Conservation (phyloP, 2,329 filamentous ascomycete genomes). For the Eutypa lata region DNA sequence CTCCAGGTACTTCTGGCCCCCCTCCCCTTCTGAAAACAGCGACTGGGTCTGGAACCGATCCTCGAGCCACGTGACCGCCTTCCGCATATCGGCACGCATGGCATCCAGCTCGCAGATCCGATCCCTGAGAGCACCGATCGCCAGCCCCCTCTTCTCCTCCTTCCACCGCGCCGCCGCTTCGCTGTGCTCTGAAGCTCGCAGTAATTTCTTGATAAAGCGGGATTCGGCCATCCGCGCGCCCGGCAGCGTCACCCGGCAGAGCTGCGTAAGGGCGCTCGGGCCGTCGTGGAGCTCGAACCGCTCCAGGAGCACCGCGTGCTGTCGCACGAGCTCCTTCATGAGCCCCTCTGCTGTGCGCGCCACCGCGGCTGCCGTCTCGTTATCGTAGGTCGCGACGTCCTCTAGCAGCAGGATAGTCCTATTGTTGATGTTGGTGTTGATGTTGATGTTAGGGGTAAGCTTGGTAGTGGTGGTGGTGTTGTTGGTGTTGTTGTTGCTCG, state of each 20-base stretch:
- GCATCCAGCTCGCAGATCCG: neutral
- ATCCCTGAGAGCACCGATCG: neutral
- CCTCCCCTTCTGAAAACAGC: neutral
- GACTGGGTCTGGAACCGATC: neutral
- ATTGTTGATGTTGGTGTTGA: neutral
- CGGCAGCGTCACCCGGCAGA: neutral
- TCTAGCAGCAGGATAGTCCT: neutral
- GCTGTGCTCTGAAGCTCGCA: neutral
- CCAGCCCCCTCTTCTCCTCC: neutral
- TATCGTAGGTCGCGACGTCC: neutral
- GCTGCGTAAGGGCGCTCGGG: neutral
- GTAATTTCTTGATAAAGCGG: neutral
- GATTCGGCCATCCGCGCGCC: neutral
- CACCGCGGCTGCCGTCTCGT: neutral
- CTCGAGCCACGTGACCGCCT: neutral
- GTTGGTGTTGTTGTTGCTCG: neutral
- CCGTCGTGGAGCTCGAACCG: neutral
- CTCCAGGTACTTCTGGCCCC: neutral
- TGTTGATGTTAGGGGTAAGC: too few species aligned
- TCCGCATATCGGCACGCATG: neutral
- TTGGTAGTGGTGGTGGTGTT: neutral
- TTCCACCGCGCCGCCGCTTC: neutral
- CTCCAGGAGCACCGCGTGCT: constrained; percentile 4
- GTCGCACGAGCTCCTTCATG: constrained; percentile 1
- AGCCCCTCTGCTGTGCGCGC: neutral